phyloP scores from a whole-genome alignment of 257 asterid genomes.

The Gentiana straminea region DNA sequence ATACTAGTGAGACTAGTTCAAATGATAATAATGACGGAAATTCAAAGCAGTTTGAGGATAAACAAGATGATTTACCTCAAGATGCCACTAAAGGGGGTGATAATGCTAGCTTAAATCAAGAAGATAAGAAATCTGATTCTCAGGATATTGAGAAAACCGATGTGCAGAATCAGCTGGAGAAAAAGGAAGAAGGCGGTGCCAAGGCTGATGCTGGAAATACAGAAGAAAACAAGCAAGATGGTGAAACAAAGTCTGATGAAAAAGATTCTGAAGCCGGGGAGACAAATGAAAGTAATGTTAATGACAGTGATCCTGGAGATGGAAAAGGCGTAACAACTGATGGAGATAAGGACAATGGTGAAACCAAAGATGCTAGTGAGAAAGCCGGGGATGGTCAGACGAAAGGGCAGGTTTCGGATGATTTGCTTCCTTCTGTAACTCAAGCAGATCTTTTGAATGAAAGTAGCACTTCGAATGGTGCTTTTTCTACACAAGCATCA shows the following conservation, averaged over 20 bases:
- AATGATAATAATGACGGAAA: slow-evolving; percentile 38
- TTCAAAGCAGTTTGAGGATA: slow-evolving; percentile 84
- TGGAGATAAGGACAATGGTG: slow-evolving; percentile 28
- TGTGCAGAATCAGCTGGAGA: slow-evolving; percentile 18
- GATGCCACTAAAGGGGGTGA: slow-evolving; percentile 77
- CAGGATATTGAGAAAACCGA: slow-evolving; percentile 23
- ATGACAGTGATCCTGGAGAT: slow-evolving; percentile 20
- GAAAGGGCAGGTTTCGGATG: slow-evolving; percentile 22
- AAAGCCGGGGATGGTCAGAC: slow-evolving; percentile 21
- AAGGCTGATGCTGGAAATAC: slow-evolving; percentile 13
- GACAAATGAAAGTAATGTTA: slow-evolving; percentile 16
- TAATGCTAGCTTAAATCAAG: slow-evolving; percentile 22
- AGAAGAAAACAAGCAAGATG: slow-evolving; percentile 35
- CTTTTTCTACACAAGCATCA: slow-evolving; percentile 79
- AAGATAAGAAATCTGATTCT: slow-evolving; percentile 35
- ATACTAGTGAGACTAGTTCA: slow-evolving; percentile 23
- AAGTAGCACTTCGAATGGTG: slow-evolving; percentile 55
- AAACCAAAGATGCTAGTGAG: slow-evolving; percentile 28
- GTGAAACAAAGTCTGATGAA: slow-evolving; percentile 19
- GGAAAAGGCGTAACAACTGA: slow-evolving; percentile 12
- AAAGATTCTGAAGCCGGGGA: slow-evolving; percentile 34
- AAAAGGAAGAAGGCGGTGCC: slow-evolving; percentile 22
- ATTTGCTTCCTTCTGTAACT: slow-evolving; percentile 66
- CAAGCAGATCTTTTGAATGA: slow-evolving; percentile 79
- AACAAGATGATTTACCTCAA: slow-evolving; percentile 79